These are phyloP conservation scores for Cetraspora pellucida DNA, from an alignment of 192 early-diverging fungal genomes.

Conservation along the genomic window DNA sequence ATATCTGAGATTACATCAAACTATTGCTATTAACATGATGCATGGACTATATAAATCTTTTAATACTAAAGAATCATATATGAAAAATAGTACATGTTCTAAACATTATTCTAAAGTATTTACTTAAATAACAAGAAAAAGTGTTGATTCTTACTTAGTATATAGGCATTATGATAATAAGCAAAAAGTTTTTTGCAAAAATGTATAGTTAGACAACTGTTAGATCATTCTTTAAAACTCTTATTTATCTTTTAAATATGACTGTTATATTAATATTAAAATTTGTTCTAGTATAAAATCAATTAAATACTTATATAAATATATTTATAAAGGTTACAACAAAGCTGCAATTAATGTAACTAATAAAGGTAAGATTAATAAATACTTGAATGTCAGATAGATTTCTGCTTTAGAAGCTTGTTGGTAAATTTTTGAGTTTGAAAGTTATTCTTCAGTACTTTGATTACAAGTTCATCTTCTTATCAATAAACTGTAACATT, in stretches of 20 bases:
- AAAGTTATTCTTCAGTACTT: neutral
- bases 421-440: conserved; percentile 37
- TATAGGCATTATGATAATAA: neutral
- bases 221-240: conserved; percentile 39
- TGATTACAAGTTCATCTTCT: too few species aligned
- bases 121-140: neutral
- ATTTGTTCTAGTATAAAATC: conserved; percentile 33
- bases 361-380: neutral
- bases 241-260: conserved; percentile 40
- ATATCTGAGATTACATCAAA: conserved; percentile 16
- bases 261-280: conserved; percentile 44
- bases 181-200: neutral
- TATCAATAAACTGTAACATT: too few species aligned
- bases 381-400: conserved; percentile 27
- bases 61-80: conserved; percentile 30
- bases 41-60: neutral
- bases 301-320: conserved; percentile 47
- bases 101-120: conserved; percentile 35
- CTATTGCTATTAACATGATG: neutral
- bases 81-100: conserved; percentile 41
- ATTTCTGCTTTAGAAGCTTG: conserved; percentile 36
- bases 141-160: conserved; percentile 34
- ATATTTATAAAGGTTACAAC: conserved; percentile 42
- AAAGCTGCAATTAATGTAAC: neutral
- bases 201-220: conserved; percentile 22